Evolutionary conservation across 352 stramenopile species (phyloP), one percentile per base, ranked within the genome.

Genomic region (Pythium myriotylum): DNA sequence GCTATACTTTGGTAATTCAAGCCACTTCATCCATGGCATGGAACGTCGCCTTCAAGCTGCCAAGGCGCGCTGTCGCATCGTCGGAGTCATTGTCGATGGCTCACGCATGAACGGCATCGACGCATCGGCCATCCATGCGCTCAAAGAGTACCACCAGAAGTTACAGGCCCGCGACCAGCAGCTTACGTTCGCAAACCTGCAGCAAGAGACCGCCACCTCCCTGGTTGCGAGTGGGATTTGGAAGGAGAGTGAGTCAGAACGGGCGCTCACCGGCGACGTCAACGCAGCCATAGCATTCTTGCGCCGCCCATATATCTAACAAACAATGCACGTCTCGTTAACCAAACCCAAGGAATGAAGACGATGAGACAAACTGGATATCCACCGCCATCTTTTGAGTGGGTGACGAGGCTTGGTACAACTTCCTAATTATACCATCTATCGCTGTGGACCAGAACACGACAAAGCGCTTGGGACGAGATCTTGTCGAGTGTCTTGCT

Each of bases 1-100:
- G 14, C 63, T 92, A 19, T 92, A 90, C 65, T 90, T 90, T 70
- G 83, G 76, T 26, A 92, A 92, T 57, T 62, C 70, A 29, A 73
- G 74, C n/a, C 81, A 85, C 62, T 76, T 88, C 23, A 74, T 86
- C 54, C 74, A 85, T 14, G 79, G 78, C 16, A 71, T 88, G 3
- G 70, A 86, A 42, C 68, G 59, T 4, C 55, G 65, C 4, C 50
- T 83, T 0, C 60, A 87, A 17, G 51, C 71, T 3, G 65, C 70
- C 12, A 80, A 82, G 40, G 70, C 20, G 3, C 62, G 48, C 3
- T 48, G 62, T 4, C 54, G 41, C 19, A 53, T 80, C 33, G 51
- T 78, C 3, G 70, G 70, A 14, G 49, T 70, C 7, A 32, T 78
- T 19, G 49, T 78, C 19, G 70, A 78, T 43, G 70, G 62, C 40